Evolutionary conservation across 2,329 filamentous ascomycete genomes (phyloP), one percentile per base, ranked within the genome.

Genomic region (Dissoconium aciculare): DNA sequence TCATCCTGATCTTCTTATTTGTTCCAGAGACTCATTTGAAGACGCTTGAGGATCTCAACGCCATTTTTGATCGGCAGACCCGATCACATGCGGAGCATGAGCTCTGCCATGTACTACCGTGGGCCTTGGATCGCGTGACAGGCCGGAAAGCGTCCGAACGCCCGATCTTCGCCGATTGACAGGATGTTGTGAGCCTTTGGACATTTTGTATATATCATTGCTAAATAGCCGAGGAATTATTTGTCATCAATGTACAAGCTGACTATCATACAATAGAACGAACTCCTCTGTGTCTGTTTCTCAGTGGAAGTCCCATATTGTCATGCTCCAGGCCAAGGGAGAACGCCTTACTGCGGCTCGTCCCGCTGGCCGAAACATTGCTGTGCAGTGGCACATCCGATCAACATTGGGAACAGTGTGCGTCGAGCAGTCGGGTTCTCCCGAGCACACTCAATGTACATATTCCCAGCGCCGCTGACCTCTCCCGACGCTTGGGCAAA

Each of bases 1-100:
- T 76, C 11, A 35, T 70, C 14, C 67, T 78, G 58, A 76, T 78
- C 39, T 75, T 74, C 56, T 56, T 76, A 24, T 69, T 64, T 16
- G 34, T 62, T 15, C 58, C 57, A 11, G 59, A 62, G 39, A 63
- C 58, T 27, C 62, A 63, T 42, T 52, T 58, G 36, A 45, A 53
- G 5, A 60, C 57, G 0, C 54, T 63, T 15, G 59, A 63, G 42
- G 59, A 63, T 36, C 50, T 63, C 5, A 57, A 63, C 34, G 62
- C 60, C 40, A 54, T 63, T 23, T 64, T 65, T 35, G 59, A 31
- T 2, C 26, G 32, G 4, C 29, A 33, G 3, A 39, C 33, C 5
- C 16, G 17, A 3, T 31, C 21, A 17, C 35, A 38, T 26, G 35
- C 35, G 10, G 17, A 13, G 10, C 34, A 38, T 32, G 28, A 32